Evolutionary conservation across 176 grass and related monocot genomes (phyloP), one percentile per base, ranked within the genome.

Genomic region (Carex myosuroides): DNA sequence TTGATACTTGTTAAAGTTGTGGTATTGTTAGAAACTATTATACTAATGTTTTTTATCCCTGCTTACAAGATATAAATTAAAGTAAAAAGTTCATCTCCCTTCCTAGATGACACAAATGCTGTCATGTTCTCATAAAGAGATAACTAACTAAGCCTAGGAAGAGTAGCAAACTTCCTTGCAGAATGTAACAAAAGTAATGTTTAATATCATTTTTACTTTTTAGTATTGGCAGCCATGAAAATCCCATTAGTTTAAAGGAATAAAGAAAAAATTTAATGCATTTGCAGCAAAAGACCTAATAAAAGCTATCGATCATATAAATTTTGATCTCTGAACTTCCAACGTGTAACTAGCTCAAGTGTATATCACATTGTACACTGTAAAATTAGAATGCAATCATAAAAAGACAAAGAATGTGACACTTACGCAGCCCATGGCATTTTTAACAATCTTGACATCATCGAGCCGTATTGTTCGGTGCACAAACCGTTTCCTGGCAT

Each of bases 381-480:
- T 10, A 50, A 50, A 50, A 50, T 50, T 50, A 50, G 46, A 12
- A 12, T 50, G 46, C 46, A 50, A 11, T 50, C 46, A 50, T 50
- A 11, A 50, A 50, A 53, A 20, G 46, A 37, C 30, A 3, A 42
- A 18, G 56, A 41, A 46, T 82, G 42, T 17, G 35, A 75, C 14
- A 60, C 91, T 95, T 95, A 99, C 96, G 90, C 93, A 99, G 48
- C 90, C 85, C 89, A 95, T 92, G 62, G 82, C 83, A 67, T 90
- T 90, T 85, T 99, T 99, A 70, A 99, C 82, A 66, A 30, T 71
- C 88, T 90, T 99, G 78, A 95, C 79, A 75, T 99, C 96, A 75
- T 95, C 88, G 61, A 99, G 91, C 70, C 42, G 79, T 56, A 99
- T 72, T 6, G 93, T 99, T 44, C 89, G 60, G 88, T 93, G 87